Base-by-base conservation (phyloP, 108 stramenopile species). In the Skeletonema marinoi region DNA sequence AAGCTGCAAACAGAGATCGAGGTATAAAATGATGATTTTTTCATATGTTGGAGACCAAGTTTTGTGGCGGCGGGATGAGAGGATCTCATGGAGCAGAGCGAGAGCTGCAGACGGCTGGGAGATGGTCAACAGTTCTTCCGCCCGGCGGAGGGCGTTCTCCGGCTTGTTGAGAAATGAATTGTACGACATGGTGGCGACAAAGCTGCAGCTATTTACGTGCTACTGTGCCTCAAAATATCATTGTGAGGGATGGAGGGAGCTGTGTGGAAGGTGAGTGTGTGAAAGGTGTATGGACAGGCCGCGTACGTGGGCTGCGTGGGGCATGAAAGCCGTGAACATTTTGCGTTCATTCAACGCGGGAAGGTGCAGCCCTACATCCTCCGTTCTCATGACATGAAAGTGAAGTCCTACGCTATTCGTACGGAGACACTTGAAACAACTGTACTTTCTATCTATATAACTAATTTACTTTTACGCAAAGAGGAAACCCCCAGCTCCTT, bases 41-140 rank as follows among this genome's bases (percentile, higher is more conserved):
- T 99, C 98, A 82, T 96, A 98, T 21, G 90, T 91, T 32, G 93
- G 92, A 48, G 93, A 93, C 98, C 98, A 98, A 36, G 95, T 95
- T 56, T 96, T 96, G 78, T 93, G 90, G 19, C 92, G 88, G 32
- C 97, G 90, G 35, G 77, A 84, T 54, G 84, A 81, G 62, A 98
- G 78, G 7, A 92, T 84, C 59, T 95, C 92, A 75, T 96, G 92
- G 19, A 97, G 81, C 65, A 93, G 65, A n/a, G 62, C 39, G 32
- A 92, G 81, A 38, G 90, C 88, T 10, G 91, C 85, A 48, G 87
- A 81, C 17, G 87, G 79, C 59, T 94, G 90, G 30, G 86, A 42
- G 69, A 96, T 93, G 51, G 85, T 75, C 35, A 88, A 39, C 31
- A 93, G 77, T 65, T 92, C 91, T 35, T 83, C 35, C 17, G 92